Evolutionary conservation across 2,329 filamentous ascomycete genomes (phyloP).

Genomic region (Lachnellula hyalina): DNA sequence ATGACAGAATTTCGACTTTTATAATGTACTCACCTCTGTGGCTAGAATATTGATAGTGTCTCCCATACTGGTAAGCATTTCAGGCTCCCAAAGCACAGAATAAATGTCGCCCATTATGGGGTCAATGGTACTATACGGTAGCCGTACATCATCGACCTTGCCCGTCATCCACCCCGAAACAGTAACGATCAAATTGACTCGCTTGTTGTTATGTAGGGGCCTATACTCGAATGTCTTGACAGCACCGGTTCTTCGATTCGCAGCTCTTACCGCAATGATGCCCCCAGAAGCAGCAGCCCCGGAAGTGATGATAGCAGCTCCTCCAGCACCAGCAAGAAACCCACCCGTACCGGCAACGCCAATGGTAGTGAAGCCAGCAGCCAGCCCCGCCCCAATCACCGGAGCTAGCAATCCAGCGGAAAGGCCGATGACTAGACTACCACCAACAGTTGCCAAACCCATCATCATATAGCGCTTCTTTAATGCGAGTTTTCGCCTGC

Average conservation of each 20-base stretch:
- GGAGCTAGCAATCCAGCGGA: conserved; percentile 89
- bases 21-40: conserved; percentile 67
- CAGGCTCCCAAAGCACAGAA: conserved; percentile 94
- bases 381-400: conserved; percentile 88
- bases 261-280: conserved; percentile 79
- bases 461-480: conserved; percentile 88
- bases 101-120: conserved; percentile 98
- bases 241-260: conserved; percentile 80
- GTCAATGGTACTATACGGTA: conserved; percentile 94
- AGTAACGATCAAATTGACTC: conserved; percentile 91
- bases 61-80: conserved; percentile 97
- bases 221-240: conserved; percentile 97
- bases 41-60: conserved; percentile 97
- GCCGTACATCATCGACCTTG: conserved; percentile 90
- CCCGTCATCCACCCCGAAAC: conserved; percentile 98
- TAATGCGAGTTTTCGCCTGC: conserved; percentile 71
- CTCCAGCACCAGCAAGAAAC: conserved; percentile 87
- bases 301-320: conserved; percentile 90
- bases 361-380: conserved; percentile 91
- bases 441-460: conserved; percentile 93
- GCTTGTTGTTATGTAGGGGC: conserved; percentile 95
- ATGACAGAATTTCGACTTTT: not conserved
- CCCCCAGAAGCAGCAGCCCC: conserved; percentile 80
- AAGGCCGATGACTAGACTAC: conserved; percentile 88
- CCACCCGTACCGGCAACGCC: conserved; percentile 83